These are phyloP conservation scores for Paxillus involutus DNA, from an alignment of 768 basidiomycete species.

Conservation along the genomic window DNA sequence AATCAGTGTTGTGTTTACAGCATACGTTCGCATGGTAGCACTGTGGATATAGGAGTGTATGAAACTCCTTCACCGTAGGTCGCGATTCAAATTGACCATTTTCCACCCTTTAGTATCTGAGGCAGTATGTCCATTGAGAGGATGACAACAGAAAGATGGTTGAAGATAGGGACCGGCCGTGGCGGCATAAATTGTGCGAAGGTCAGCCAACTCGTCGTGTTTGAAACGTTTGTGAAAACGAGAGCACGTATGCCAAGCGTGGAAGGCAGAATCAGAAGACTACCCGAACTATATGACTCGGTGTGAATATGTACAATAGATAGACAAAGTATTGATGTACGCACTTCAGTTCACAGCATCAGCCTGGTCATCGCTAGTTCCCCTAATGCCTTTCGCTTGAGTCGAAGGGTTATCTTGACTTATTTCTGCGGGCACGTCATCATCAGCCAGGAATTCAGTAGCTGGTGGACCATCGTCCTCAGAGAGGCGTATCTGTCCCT, in stretches of 20 bases:
- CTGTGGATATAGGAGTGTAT: too few species aligned
- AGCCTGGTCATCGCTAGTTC: neutral
- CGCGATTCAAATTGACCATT: neutral
- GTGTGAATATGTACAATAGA: neutral
- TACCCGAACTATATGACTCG: neutral
- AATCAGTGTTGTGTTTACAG: neutral
- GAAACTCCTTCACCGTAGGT: neutral
- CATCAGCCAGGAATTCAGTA: conserved; percentile 61
- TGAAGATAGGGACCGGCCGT: neutral
- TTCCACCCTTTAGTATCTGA: neutral
- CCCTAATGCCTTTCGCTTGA: conserved; percentile 10
- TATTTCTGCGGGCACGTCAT: conserved; percentile 45
- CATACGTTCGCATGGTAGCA: too few species aligned
- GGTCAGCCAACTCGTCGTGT: neutral
- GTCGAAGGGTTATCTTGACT: conserved; percentile 25
- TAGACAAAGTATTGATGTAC: neutral
- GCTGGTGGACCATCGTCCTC: conserved; percentile 73
- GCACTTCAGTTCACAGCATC: neutral
- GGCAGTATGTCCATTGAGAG: neutral
- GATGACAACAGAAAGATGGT: neutral
- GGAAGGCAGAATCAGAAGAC: neutral
- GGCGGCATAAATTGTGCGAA: neutral
- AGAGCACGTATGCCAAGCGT: conserved; percentile 2
- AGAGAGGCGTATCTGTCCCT: conserved; percentile 66
- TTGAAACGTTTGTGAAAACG: neutral